phyloP scores from a whole-genome alignment of 441 rosid species.

The Pelargonium cotyledonis region DNA sequence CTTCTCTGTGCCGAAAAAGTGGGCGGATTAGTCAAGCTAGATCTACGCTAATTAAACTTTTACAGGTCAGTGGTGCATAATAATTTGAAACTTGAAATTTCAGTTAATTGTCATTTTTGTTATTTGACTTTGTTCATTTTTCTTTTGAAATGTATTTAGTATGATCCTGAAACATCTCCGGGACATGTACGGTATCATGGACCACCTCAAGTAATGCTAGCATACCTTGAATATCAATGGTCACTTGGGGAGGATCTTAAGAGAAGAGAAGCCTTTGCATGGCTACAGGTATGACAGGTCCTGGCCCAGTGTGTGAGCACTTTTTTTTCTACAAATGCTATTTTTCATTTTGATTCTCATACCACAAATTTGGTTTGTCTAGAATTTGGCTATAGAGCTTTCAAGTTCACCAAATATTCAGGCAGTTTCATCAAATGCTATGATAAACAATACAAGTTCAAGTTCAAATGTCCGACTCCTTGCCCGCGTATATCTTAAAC shows the following conservation, averaged over 20 bases:
- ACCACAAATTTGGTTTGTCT: constrained; percentile 19
- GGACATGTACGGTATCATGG: constrained; percentile 75
- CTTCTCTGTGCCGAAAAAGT: constrained; percentile 86
- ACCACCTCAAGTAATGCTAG: constrained; percentile 97
- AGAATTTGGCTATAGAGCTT: constrained; percentile 80
- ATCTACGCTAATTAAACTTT: constrained; percentile 84
- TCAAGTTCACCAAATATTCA: constrained; percentile 57
- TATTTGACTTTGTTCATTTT: not conserved
- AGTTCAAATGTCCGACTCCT: constrained; percentile 51
- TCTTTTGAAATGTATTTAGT: constrained; percentile 41
- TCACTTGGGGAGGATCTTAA: constrained; percentile 97
- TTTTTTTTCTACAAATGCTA: not conserved
- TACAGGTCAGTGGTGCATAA: constrained; percentile 50
- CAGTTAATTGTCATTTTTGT: constrained; percentile 7
- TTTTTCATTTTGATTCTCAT: constrained; percentile 3
- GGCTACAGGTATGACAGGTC: constrained; percentile 61
- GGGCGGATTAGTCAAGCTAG: constrained; percentile 96
- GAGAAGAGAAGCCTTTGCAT: constrained; percentile 88
- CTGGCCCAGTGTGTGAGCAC: not conserved
- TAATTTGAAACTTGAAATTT: constrained; percentile 12
- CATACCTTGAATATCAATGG: constrained; percentile 96
- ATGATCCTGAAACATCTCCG: constrained; percentile 89
- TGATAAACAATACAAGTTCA: constrained; percentile 39
- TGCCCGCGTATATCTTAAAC: constrained; percentile 85
- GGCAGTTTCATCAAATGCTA: constrained; percentile 42